phyloP scores from a whole-genome alignment of 257 asterid species.

The Solanum commersonii region DNA sequence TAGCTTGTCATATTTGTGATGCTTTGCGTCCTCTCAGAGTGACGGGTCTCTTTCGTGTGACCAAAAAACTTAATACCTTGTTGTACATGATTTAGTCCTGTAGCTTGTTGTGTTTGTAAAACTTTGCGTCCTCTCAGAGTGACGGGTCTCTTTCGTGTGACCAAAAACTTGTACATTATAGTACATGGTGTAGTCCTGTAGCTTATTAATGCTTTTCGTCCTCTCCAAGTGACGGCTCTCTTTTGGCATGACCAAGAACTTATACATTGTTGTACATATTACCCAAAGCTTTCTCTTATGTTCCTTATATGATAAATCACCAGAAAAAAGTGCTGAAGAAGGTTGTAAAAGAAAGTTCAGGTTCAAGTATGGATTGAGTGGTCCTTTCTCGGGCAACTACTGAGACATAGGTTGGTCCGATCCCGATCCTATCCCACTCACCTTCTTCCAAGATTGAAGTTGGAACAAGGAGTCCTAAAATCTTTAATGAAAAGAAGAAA shows the following conservation, averaged over 20 bases:
- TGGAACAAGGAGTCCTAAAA: background rate
- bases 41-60: conserved; percentile 8
- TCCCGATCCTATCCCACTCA: background rate
- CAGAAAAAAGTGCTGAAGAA: background rate
- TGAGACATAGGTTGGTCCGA: background rate
- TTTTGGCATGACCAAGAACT: background rate
- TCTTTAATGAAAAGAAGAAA: background rate
- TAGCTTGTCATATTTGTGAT: background rate
- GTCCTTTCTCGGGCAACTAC: background rate
- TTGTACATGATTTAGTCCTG: background rate
- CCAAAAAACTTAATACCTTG: background rate
- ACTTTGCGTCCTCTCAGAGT: conserved; percentile 4
- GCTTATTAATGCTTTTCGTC: background rate
- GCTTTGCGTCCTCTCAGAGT: conserved; percentile 5
- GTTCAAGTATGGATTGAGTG: background rate
- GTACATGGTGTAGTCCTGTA: background rate
- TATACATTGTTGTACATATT: background rate
- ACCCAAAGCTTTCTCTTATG: background rate
- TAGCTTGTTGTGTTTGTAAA: background rate
- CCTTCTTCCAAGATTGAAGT: background rate
- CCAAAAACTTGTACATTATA: background rate
- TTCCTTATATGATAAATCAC: background rate
- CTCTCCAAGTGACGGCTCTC: background rate
- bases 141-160: conserved; percentile 8
- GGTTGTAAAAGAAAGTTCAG: background rate